phyloP scores from a whole-genome alignment of 768 basidiomycete species.

The Wakefieldia striispora region DNA sequence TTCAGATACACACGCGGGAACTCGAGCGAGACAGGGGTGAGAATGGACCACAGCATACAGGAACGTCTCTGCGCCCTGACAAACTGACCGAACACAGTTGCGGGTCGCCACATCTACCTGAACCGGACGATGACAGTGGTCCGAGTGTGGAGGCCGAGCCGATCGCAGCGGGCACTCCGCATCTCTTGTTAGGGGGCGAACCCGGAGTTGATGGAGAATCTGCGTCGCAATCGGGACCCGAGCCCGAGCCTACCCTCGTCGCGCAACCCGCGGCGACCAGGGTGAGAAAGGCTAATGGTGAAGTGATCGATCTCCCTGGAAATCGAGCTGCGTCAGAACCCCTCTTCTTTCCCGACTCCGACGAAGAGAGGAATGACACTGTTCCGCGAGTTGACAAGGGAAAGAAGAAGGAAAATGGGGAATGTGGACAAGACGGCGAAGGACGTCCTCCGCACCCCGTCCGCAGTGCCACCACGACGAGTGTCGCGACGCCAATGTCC shows the following conservation, averaged over 20 bases:
- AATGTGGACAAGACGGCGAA: background rate
- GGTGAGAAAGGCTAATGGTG: background rate
- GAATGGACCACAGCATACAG: background rate
- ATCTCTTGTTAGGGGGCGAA: slow-evolving; percentile 1
- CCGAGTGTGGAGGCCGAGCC: background rate
- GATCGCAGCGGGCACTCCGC: slow-evolving; percentile 10
- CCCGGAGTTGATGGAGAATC: background rate
- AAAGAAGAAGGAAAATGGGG: background rate
- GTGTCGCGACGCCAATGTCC: background rate
- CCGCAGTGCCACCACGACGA: background rate
- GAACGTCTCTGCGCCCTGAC: background rate
- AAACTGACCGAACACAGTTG: background rate
- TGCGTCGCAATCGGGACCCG: slow-evolving; percentile 5
- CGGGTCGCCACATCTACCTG: background rate
- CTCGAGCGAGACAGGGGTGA: background rate
- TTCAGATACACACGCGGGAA: background rate
- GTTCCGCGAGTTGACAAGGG: background rate
- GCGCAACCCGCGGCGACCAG: slow-evolving; percentile 2
- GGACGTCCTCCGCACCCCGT: background rate
- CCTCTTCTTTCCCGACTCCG: slow-evolving; percentile 27
- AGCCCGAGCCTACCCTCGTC: slow-evolving; percentile 20
- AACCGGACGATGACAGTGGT: background rate
- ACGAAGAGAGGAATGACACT: slow-evolving; percentile 2
- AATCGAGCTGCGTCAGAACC: slow-evolving; percentile 18
- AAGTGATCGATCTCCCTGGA: slow-evolving; percentile 6